Evolutionary conservation across 768 basidiomycete species (phyloP).

Genomic region (Tylopilus rubrobrunneus): DNA sequence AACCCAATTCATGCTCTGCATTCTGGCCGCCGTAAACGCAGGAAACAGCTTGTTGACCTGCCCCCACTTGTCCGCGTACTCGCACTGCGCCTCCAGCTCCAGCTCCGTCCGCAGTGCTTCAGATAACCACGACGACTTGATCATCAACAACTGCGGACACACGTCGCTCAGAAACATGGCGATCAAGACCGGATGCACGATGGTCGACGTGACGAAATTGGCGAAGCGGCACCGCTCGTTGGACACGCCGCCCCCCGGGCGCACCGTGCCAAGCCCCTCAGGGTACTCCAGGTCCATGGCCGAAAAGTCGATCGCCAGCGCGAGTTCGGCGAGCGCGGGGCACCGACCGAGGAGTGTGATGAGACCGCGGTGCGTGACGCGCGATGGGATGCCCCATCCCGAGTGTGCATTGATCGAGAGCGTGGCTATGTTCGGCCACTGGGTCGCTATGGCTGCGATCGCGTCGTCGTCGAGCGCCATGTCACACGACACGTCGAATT

Average conservation of each 20-base stretch:
- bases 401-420: constrained; percentile 16
- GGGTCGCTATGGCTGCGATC: constrained; percentile 15
- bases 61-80: constrained; percentile 17
- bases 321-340: constrained; percentile 3
- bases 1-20: constrained; percentile 13
- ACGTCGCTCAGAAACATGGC: constrained; percentile 27
- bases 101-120: not conserved
- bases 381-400: constrained; percentile 18
- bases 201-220: constrained; percentile 21
- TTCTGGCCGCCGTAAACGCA: constrained; percentile 19
- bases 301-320: constrained; percentile 21
- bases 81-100: constrained; percentile 7
- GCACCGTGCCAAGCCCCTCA: not conserved
- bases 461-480: constrained; percentile 20
- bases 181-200: constrained; percentile 14
- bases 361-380: constrained; percentile 21
- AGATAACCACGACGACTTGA: constrained; percentile 15
- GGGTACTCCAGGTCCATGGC: constrained; percentile 10
- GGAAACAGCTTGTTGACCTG: constrained; percentile 23
- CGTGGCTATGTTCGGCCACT: constrained; percentile 16
- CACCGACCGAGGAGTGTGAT: constrained; percentile 18
- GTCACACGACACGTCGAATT: constrained; percentile 19
- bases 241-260: constrained; percentile 9
- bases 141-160: constrained; percentile 13
- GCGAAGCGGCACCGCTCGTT: constrained; percentile 7